A percentile compares a stretch with the other conserved stretches of the same genome.
Conservation (phyloP, 768 basidiomycete genomes). For the Leccinum olivaceopallidum region DNA sequence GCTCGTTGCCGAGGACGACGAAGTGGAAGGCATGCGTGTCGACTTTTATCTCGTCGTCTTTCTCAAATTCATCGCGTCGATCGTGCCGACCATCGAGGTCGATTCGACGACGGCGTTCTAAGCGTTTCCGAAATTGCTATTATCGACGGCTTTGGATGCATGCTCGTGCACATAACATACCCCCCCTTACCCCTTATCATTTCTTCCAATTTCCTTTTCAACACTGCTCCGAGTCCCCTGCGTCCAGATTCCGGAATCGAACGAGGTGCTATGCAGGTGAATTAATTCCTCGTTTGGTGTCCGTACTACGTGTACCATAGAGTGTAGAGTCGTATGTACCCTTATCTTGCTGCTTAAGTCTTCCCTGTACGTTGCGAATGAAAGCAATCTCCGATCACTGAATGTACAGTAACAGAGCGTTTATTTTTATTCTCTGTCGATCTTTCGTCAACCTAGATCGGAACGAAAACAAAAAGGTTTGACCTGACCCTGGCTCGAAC, state of each 20-base stretch:
- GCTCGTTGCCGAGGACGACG: slow-evolving; percentile 40
- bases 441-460: background rate
- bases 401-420: no score
- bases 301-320: slow-evolving; percentile 21
- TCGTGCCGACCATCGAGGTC: slow-evolving; percentile 98
- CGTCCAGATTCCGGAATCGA: slow-evolving; percentile 5
- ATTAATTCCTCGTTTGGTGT: background rate
- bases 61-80: slow-evolving; percentile 98
- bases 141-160: background rate
- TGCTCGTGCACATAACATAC: background rate
- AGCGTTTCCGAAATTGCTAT: slow-evolving; percentile 1
- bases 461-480: slow-evolving; percentile 6
- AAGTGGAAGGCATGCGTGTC: slow-evolving; percentile 91
- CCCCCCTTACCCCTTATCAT: background rate
- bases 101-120: slow-evolving; percentile 84
- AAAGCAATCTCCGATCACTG: no score
- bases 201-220: background rate
- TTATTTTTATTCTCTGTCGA: background rate
- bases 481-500: slow-evolving; percentile 62
- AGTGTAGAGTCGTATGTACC: slow-evolving; percentile 27
- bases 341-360: slow-evolving; percentile 18
- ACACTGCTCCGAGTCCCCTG: background rate
- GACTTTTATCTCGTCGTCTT: slow-evolving; percentile 98
- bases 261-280: slow-evolving; percentile 1
- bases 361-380: background rate